Conservation (phyloP, 352 stramenopile genomes). For the Blastocystis hominis region DNA sequence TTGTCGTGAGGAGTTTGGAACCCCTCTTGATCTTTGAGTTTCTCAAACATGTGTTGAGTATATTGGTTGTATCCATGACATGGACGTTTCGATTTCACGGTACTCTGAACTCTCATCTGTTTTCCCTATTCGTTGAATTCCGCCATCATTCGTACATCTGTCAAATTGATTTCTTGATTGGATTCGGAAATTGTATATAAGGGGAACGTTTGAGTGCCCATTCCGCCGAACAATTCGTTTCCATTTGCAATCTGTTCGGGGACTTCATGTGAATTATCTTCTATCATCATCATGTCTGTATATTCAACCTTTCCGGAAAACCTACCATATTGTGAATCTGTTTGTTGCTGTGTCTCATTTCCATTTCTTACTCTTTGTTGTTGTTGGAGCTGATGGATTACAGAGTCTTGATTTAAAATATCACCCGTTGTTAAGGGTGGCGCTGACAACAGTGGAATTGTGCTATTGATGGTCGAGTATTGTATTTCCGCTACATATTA, state of each 20-base stretch:
- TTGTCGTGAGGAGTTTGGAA: background rate
- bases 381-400: background rate
- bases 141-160: background rate
- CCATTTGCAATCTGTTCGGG: background rate
- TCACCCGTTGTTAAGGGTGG: background rate
- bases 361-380: background rate
- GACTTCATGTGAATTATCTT: background rate
- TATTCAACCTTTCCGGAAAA: background rate
- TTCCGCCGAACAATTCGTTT: no score
- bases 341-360: background rate
- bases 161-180: background rate
- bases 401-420: background rate
- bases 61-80: constrained; percentile 18
- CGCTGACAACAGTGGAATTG: background rate
- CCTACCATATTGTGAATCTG: background rate
- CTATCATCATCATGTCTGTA: background rate
- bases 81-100: background rate
- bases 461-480: background rate
- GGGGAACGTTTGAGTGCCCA: background rate
- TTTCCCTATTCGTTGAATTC: background rate
- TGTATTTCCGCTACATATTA: background rate
- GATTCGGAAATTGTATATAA: background rate
- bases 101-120: background rate
- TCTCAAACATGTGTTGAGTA: constrained; percentile 40
- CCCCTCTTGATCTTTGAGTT: constrained; percentile 13